phyloP scores from a whole-genome alignment of 2,329 filamentous ascomycete genomes.

The Metarhizium brunneum region DNA sequence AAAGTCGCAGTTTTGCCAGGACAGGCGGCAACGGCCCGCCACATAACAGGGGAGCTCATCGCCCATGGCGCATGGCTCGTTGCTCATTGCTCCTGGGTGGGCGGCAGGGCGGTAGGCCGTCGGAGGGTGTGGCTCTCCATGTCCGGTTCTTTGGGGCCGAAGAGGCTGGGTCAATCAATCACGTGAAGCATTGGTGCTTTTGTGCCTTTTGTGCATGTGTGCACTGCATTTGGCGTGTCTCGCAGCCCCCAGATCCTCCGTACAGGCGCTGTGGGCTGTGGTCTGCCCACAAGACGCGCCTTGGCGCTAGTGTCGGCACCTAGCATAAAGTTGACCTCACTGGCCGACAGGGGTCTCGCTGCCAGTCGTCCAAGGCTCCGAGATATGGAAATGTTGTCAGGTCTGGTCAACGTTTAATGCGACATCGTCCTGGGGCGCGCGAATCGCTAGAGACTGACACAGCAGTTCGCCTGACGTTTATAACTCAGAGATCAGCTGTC shows the following conservation, averaged over 20 bases:
- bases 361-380: background rate
- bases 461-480: background rate
- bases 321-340: background rate
- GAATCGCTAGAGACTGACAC: background rate
- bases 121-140: background rate
- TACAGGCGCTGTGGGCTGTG: too few species aligned
- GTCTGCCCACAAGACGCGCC: too few species aligned
- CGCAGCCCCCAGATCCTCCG: too few species aligned
- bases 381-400: background rate
- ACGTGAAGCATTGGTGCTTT: background rate
- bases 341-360: background rate
- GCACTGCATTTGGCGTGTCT: too few species aligned
- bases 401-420: background rate
- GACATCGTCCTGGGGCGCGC: background rate
- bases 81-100: background rate
- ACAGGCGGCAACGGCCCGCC: conserved; percentile 6
- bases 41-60: background rate
- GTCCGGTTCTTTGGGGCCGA: background rate
- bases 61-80: too few species aligned
- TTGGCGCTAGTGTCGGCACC: background rate
- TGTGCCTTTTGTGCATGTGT: background rate
- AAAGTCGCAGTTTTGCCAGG: conserved; percentile 38
- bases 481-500: background rate
- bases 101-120: too few species aligned
- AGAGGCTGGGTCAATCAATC: background rate